These are phyloP conservation scores for Adansonia gregorii DNA, from an alignment of 441 rosid genomes.

Conservation along the genomic window DNA sequence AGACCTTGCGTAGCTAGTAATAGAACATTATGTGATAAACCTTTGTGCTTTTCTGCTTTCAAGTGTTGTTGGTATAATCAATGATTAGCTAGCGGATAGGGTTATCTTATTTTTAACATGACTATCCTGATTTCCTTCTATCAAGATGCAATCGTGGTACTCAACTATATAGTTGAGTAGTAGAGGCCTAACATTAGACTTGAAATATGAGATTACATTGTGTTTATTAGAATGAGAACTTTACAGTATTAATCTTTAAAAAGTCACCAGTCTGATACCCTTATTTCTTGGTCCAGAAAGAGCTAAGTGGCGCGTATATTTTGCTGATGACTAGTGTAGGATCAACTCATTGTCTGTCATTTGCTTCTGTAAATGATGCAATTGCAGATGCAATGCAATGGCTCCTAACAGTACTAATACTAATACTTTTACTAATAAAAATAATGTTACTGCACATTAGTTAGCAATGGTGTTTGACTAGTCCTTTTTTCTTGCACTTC, in stretches of 20 bases:
- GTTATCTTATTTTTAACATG: neutral
- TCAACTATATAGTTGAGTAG: neutral
- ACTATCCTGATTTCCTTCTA: neutral
- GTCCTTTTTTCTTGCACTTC: neutral
- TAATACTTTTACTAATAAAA: neutral
- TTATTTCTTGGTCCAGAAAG: neutral
- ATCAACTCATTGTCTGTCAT: neutral
- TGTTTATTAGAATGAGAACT: too few relatives aligned
- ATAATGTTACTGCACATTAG: neutral
- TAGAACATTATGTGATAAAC: neutral
- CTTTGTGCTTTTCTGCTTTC: neutral
- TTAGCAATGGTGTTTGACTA: neutral
- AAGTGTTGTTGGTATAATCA: neutral
- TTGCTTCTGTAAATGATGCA: neutral
- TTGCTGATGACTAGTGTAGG: neutral
- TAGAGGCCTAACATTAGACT: neutral
- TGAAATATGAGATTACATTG: neutral
- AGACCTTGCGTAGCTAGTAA: neutral
- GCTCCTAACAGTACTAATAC: neutral
- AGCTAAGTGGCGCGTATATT: too few relatives aligned
- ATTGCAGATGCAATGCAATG: neutral
- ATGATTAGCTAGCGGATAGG: neutral
- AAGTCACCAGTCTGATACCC: too few relatives aligned
- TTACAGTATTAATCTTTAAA: too few relatives aligned
- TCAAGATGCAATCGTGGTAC: neutral